Evolutionary conservation across 805 yeast genomes (phyloP).

Genomic region (Sugiyamaella americana): DNA sequence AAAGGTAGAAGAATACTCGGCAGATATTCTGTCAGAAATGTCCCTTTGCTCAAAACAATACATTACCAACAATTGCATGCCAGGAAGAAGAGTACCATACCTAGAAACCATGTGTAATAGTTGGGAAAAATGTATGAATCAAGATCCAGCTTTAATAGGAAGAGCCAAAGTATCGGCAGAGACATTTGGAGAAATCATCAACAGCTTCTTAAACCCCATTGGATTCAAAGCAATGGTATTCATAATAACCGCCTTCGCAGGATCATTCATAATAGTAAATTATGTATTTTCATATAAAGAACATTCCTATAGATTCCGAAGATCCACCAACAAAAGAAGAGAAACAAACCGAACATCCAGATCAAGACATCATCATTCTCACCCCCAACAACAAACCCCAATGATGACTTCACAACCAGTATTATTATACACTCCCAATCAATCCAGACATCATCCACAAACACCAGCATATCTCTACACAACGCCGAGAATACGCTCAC

Average conservation of each 20-base stretch:
- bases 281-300: constrained; percentile 23
- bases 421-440: background rate
- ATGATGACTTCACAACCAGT: background rate
- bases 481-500: too few relatives aligned
- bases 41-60: constrained; percentile 66
- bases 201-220: constrained; percentile 67
- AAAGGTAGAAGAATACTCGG: constrained; percentile 57
- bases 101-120: constrained; percentile 59
- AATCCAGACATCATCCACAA: background rate
- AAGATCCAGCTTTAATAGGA: constrained; percentile 63
- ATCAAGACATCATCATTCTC: too few relatives aligned
- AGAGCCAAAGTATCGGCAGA: constrained; percentile 71
- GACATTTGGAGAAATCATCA: constrained; percentile 74
- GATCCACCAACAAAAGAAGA: too few relatives aligned
- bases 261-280: constrained; percentile 29
- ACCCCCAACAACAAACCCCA: background rate
- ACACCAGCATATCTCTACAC: background rate
- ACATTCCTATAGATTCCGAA: background rate
- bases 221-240: constrained; percentile 58
- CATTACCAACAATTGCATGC: constrained; percentile 60
- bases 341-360: background rate
- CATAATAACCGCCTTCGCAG: constrained; percentile 24
- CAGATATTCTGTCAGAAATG: constrained; percentile 57
- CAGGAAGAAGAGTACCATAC: constrained; percentile 65
- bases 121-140: constrained; percentile 80